phyloP scores from a whole-genome alignment of 495 filamentous ascomycete genomes.

The Penicillium maclennaniae region DNA sequence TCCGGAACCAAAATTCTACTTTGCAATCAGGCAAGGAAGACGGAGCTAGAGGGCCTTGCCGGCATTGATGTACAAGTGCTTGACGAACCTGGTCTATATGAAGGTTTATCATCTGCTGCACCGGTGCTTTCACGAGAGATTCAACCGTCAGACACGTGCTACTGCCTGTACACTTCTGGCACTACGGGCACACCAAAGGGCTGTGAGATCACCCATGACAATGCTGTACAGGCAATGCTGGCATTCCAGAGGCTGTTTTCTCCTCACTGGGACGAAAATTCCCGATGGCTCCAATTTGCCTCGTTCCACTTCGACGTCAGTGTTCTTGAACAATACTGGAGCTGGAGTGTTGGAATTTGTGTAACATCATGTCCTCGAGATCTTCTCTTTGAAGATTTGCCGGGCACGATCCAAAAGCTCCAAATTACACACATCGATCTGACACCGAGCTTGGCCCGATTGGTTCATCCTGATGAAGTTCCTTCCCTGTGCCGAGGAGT shows the following conservation, averaged over 20 bases:
- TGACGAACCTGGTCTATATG: slow-evolving; percentile 31
- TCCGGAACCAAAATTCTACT: slow-evolving; percentile 20
- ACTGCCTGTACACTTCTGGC: slow-evolving; percentile 94
- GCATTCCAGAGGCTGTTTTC: slow-evolving; percentile 41
- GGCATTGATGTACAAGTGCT: slow-evolving; percentile 27
- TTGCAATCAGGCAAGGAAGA: slow-evolving; percentile 14
- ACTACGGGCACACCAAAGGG: slow-evolving; percentile 98
- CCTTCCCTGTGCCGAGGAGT: slow-evolving; percentile 31
- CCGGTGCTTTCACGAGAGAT: slow-evolving; percentile 17
- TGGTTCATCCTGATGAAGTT: slow-evolving; percentile 38
- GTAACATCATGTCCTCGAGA: slow-evolving; percentile 75
- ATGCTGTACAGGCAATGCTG: slow-evolving; percentile 35
- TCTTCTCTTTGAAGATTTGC: slow-evolving; percentile 71
- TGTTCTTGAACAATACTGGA: slow-evolving; percentile 86
- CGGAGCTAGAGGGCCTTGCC: slow-evolving; percentile 14
- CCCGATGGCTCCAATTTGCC: slow-evolving; percentile 82
- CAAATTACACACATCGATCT: slow-evolving; percentile 81
- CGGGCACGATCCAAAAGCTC: slow-evolving; percentile 61
- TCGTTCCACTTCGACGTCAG: slow-evolving; percentile 88
- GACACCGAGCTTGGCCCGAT: slow-evolving; percentile 43
- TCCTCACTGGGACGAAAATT: slow-evolving; percentile 54
- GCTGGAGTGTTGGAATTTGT: slow-evolving; percentile 78
- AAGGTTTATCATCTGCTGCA: slow-evolving; percentile 17
- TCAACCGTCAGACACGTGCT: slow-evolving; percentile 80
- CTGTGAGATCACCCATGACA: slow-evolving; percentile 63